Percentiles rank a stretch among this genome's conserved stretches.
phyloP scores from a whole-genome alignment of 1,284 basidiomycete species.

The Trichosporon sp. region DNA sequence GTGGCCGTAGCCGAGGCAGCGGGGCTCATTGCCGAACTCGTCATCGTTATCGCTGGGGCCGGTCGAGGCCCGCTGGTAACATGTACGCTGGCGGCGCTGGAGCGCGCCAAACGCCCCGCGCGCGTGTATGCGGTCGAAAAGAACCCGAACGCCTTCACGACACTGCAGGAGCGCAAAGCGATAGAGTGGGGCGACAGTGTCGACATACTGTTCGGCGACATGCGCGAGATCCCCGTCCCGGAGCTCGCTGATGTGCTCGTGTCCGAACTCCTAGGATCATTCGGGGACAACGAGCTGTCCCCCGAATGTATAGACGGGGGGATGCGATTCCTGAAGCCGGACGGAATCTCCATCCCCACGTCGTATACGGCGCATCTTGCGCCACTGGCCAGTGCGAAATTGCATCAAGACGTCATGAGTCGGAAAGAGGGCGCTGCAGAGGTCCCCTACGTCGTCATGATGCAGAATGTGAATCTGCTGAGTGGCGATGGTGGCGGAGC shows the following conservation, averaged over 20 bases:
- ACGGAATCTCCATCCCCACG: constrained; percentile 91
- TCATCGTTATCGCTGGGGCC: constrained; percentile 87
- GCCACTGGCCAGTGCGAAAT: constrained; percentile 84
- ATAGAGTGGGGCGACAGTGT: constrained; percentile 81
- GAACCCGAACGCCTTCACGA: constrained; percentile 88
- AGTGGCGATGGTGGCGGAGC: constrained; percentile 60
- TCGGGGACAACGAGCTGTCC: constrained; percentile 97
- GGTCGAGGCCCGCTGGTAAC: constrained; percentile 92
- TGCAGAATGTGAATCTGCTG: constrained; percentile 82
- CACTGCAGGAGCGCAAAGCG: constrained; percentile 74
- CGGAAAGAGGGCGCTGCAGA: constrained; percentile 62
- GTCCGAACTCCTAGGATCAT: constrained; percentile 91
- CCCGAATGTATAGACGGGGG: constrained; percentile 98
- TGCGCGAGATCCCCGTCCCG: constrained; percentile 73
- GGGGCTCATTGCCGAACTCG: constrained; percentile 20
- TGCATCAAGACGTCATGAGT: constrained; percentile 66
- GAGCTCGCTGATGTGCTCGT: constrained; percentile 89
- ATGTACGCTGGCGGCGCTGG: constrained; percentile 71
- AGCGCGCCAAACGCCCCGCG: constrained; percentile 61
- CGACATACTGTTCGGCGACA: constrained; percentile 82
- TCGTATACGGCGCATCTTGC: constrained; percentile 94
- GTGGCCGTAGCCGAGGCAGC: constrained; percentile 31
- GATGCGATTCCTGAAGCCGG: constrained; percentile 76
- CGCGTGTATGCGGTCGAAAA: constrained; percentile 89
- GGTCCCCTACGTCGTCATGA: constrained; percentile 98